Evolutionary conservation across 1,284 basidiomycete genomes (phyloP).

Genomic region (Sanguinoderma infundibulare): DNA sequence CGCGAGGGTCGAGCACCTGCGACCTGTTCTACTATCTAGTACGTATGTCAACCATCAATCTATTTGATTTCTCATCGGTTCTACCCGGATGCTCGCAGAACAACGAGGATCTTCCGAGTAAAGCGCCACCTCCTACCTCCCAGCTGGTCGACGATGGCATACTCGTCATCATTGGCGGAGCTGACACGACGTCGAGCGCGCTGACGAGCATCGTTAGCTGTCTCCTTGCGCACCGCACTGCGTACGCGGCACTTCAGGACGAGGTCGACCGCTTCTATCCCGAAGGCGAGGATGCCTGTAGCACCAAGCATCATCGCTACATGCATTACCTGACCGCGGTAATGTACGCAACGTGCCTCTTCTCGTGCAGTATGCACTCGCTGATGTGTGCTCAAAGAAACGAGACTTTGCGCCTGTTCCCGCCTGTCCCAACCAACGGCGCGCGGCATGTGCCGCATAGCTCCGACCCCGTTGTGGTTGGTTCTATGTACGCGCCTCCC

Average conservation of each 20-base stretch:
- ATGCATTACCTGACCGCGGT: slow-evolving; percentile 35
- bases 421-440: slow-evolving; percentile 45
- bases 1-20: slow-evolving; percentile 7
- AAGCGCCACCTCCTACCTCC: background rate
- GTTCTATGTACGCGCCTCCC: slow-evolving; percentile 24
- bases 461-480: slow-evolving; percentile 23
- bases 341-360: slow-evolving; percentile 27
- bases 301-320: slow-evolving; percentile 20
- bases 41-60: background rate
- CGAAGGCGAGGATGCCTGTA: slow-evolving; percentile 27
- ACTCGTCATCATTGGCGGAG: slow-evolving; percentile 27
- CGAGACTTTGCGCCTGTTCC: slow-evolving; percentile 57
- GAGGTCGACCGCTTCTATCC: slow-evolving; percentile 34
- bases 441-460: slow-evolving; percentile 38
- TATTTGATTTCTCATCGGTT: background rate
- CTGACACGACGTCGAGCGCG: slow-evolving; percentile 33
- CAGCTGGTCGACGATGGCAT: slow-evolving; percentile 7
- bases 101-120: slow-evolving; percentile 21
- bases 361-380: slow-evolving; percentile 18
- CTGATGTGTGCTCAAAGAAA: slow-evolving; percentile 43
- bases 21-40: slow-evolving; percentile 30
- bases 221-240: slow-evolving; percentile 21
- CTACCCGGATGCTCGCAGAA: slow-evolving; percentile 13
- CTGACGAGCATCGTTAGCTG: slow-evolving; percentile 22
- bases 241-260: slow-evolving; percentile 22